Percentiles rank a stretch among this genome's conserved stretches.
Evolutionary conservation across 345 rosid species (phyloP).

Genomic region (Balakata baccata): DNA sequence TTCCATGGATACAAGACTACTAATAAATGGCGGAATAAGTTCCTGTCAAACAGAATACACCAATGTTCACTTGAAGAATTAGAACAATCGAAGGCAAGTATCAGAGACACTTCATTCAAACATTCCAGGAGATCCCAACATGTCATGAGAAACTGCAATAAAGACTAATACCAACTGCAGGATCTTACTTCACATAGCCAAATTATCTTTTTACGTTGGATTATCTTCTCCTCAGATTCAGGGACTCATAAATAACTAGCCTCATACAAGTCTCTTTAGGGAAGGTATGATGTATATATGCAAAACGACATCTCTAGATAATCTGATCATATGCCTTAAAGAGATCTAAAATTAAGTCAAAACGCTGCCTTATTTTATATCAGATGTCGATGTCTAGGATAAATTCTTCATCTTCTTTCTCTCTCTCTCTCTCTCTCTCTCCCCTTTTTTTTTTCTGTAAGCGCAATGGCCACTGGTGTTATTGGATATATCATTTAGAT

Average conservation of each 20-base stretch:
- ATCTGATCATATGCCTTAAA: no score
- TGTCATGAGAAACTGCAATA: background rate
- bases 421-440: no score
- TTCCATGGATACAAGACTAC: slow-evolving; percentile 73
- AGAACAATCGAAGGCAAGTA: background rate
- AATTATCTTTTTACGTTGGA: no score
- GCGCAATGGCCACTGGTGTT: background rate
- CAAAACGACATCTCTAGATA: no score
- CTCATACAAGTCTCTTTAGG: no score
- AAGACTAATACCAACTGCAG: background rate
- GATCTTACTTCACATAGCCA: background rate
- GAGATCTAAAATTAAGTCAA: no score
- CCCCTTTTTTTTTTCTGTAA: background rate
- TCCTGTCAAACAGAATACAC: slow-evolving; percentile 46
- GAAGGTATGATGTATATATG: no score
- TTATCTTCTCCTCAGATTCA: background rate
- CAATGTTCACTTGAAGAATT: background rate
- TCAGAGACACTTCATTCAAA: background rate
- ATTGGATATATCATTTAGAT: background rate
- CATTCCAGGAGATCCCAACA: background rate
- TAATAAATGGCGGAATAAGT: slow-evolving; percentile 59
- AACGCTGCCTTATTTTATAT: no score
- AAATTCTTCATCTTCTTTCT: no score
- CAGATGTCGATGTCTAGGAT: no score
- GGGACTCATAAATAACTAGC: background rate